phyloP scores from a whole-genome alignment of 371 early-diverging fungal genomes.

The Paraphysoderma sedebokerense region DNA sequence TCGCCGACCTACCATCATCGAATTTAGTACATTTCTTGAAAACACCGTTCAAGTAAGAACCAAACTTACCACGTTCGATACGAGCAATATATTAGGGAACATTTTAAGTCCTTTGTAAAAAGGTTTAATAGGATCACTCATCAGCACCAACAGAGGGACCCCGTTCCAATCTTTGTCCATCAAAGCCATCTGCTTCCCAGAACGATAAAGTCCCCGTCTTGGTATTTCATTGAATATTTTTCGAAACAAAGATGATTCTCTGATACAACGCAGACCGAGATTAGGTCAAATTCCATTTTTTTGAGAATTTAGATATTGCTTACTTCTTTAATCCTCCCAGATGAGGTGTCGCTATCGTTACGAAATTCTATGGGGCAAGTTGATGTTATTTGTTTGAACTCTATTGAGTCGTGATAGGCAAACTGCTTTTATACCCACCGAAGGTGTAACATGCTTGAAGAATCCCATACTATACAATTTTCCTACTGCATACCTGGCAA shows the following conservation, averaged over 20 bases:
- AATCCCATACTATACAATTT: constrained; percentile 34
- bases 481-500: constrained; percentile 51
- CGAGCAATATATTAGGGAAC: not conserved
- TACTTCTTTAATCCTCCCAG: constrained; percentile 26
- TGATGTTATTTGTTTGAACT: not conserved
- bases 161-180: not conserved
- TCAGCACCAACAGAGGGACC: not conserved
- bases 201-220: too few relatives aligned
- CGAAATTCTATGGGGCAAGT: constrained; percentile 36
- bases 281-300: too few relatives aligned
- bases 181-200: not conserved
- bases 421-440: constrained; percentile 13
- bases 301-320: not conserved
- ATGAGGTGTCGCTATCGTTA: constrained; percentile 66
- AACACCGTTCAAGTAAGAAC: not conserved
- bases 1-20: not conserved
- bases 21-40: not conserved
- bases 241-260: too few relatives aligned
- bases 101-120: not conserved
- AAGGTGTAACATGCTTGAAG: constrained; percentile 29
- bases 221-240: too few relatives aligned
- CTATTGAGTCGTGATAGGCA: not conserved
- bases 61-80: not conserved
- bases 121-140: not conserved
- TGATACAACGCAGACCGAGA: too few relatives aligned